phyloP scores from a whole-genome alignment of 768 basidiomycete genomes.

The Porpolomopsis calyptriformis region DNA sequence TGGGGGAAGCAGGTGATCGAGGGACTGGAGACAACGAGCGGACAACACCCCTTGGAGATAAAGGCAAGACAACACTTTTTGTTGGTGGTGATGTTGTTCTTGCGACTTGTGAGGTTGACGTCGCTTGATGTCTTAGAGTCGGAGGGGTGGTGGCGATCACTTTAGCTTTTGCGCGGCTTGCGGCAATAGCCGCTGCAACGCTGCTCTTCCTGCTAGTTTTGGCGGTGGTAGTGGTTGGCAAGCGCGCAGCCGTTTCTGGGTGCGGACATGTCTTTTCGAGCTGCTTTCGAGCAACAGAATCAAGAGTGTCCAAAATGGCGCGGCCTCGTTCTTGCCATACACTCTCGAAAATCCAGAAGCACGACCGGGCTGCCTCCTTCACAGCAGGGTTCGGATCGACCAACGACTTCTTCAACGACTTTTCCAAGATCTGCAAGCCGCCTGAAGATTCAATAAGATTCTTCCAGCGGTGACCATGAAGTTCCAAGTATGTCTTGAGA shows the following conservation, averaged over 20 bases:
- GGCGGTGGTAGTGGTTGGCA: conserved; percentile 40
- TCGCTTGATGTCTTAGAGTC: conserved; percentile 70
- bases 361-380: conserved; percentile 54
- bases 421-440: conserved; percentile 63
- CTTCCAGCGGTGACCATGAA: conserved; percentile 58
- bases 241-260: conserved; percentile 32
- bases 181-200: conserved; percentile 79
- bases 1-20: conserved; percentile 37
- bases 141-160: conserved; percentile 77
- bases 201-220: conserved; percentile 65
- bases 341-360: conserved; percentile 73
- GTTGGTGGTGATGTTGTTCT: conserved; percentile 23
- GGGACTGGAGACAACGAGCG: conserved; percentile 38
- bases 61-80: conserved; percentile 35
- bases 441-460: conserved; percentile 58
- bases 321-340: conserved; percentile 68
- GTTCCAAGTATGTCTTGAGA: conserved; percentile 61
- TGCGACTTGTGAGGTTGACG: conserved; percentile 51
- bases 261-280: conserved; percentile 78
- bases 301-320: conserved; percentile 55
- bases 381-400: conserved; percentile 74
- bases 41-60: conserved; percentile 26
- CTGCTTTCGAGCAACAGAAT: conserved; percentile 62
- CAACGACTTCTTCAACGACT: conserved; percentile 59
- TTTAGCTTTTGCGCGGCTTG: conserved; percentile 80